Conservation (phyloP, 805 yeast genomes). For the Starmerella roubikii region DNA sequence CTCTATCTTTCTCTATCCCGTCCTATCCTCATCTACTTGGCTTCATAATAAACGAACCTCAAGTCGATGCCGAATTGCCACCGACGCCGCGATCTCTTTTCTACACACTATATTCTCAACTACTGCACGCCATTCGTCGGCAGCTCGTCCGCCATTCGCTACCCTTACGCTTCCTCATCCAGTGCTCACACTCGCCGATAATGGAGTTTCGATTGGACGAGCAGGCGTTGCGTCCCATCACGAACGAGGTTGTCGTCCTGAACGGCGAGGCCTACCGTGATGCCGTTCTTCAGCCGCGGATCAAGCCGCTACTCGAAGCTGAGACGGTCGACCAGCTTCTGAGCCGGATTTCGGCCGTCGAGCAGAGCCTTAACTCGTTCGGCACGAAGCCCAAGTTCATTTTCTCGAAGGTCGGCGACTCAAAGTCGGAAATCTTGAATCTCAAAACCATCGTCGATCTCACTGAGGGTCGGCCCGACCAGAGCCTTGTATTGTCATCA, state of each 20-base stretch:
- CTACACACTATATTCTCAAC: no score
- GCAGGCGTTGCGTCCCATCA: slow-evolving; percentile 22
- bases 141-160: no score
- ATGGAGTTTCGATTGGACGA: slow-evolving; percentile 17
- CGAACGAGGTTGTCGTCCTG: slow-evolving; percentile 22
- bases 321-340: slow-evolving; percentile 19
- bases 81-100: no score
- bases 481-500: slow-evolving; percentile 8
- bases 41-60: no score
- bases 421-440: slow-evolving; percentile 2
- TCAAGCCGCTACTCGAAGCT: slow-evolving; percentile 21
- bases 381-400: slow-evolving; percentile 15
- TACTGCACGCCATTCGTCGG: no score
- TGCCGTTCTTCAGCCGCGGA: slow-evolving; percentile 20
- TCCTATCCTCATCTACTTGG: no score
- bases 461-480: slow-evolving; percentile 9
- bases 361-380: slow-evolving; percentile 15
- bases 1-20: no score
- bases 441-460: slow-evolving; percentile 15
- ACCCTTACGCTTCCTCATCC: no score
- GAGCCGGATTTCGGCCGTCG: slow-evolving; percentile 19
- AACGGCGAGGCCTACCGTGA: slow-evolving; percentile 22
- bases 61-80: no score
- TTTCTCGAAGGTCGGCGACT: not conserved
- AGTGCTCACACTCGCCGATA: no score